phyloP scores from a whole-genome alignment of 2,329 filamentous ascomycete species.

The Arthrobotrys megalospora region DNA sequence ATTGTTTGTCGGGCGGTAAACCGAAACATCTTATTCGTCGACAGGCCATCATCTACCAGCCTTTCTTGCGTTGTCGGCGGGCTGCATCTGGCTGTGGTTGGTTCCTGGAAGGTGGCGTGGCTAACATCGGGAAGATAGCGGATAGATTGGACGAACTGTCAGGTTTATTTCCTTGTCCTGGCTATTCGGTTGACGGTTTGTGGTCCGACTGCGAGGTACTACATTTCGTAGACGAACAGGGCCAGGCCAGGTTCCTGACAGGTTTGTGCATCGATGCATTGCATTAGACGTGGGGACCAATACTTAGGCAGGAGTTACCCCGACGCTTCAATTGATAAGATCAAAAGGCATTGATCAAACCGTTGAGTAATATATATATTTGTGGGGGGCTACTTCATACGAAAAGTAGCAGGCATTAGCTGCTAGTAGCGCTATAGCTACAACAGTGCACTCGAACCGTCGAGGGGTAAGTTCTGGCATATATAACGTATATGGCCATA shows the following conservation, averaged over 20 bases:
- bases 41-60: background rate
- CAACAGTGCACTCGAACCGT: too few species aligned
- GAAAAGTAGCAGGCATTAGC: too few species aligned
- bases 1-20: slow-evolving; percentile 53
- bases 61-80: slow-evolving; percentile 31
- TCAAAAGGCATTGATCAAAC: background rate
- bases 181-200: slow-evolving; percentile 24
- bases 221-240: background rate
- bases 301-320: background rate
- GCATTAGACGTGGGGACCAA: slow-evolving; percentile 13
- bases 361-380: background rate
- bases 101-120: slow-evolving; percentile 21
- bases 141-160: slow-evolving; percentile 45
- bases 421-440: too few species aligned
- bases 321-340: slow-evolving; percentile 3
- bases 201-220: slow-evolving; percentile 12
- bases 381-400: background rate
- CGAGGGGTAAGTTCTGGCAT: too few species aligned
- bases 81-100: background rate
- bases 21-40: slow-evolving; percentile 36
- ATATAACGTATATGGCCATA: too few species aligned
- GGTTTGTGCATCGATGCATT: slow-evolving; percentile 28
- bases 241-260: slow-evolving; percentile 25
- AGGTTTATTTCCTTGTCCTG: slow-evolving; percentile 10
- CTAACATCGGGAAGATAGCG: slow-evolving; percentile 49